Conservation (phyloP, 306 rosid species). For the Vigna angularis region DNA sequence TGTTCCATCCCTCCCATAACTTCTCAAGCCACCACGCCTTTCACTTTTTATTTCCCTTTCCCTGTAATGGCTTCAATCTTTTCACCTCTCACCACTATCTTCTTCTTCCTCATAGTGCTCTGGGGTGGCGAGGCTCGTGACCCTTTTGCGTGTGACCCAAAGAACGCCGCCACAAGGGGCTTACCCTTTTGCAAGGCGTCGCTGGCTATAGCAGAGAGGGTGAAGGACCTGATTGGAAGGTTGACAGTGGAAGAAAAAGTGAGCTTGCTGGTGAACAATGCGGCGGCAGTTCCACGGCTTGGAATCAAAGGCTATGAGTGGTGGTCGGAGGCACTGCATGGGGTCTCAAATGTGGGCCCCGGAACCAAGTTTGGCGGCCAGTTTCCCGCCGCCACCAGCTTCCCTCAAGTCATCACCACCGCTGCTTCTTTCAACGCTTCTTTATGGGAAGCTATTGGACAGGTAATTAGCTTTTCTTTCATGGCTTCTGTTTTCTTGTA, state of each 20-base stretch:
- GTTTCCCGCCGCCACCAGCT: conserved; percentile 84
- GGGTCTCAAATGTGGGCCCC: conserved; percentile 89
- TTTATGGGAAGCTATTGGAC: conserved; percentile 85
- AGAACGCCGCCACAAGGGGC: conserved; percentile 41
- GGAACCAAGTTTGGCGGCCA: conserved; percentile 71
- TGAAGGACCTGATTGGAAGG: conserved; percentile 70
- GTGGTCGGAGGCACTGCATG: conserved; percentile 96
- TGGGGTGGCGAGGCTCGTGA: conserved; percentile 47
- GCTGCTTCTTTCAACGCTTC: conserved; percentile 85
- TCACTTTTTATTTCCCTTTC: neutral
- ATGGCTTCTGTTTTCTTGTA: too few species aligned
- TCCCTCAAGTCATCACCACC: conserved; percentile 90
- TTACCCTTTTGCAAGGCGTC: conserved; percentile 58
- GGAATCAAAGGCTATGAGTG: conserved; percentile 84
- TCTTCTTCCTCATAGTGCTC: conserved; percentile 6
- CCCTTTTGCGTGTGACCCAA: conserved; percentile 77
- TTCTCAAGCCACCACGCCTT: conserved; percentile 12
- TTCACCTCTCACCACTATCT: conserved; percentile 13
- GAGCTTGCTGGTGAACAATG: conserved; percentile 64
- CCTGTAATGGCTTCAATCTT: conserved; percentile 46
- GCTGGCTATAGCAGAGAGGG: conserved; percentile 56
- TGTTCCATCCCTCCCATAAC: neutral
- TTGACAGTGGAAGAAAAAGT: conserved; percentile 77
- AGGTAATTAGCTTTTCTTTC: conserved; percentile 49
- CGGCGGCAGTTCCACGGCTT: conserved; percentile 68